Evolutionary conservation across 108 stramenopile species (phyloP), one percentile per base, ranked within the genome.

Genomic region (Pinguiococcus pyrenoidosus): DNA sequence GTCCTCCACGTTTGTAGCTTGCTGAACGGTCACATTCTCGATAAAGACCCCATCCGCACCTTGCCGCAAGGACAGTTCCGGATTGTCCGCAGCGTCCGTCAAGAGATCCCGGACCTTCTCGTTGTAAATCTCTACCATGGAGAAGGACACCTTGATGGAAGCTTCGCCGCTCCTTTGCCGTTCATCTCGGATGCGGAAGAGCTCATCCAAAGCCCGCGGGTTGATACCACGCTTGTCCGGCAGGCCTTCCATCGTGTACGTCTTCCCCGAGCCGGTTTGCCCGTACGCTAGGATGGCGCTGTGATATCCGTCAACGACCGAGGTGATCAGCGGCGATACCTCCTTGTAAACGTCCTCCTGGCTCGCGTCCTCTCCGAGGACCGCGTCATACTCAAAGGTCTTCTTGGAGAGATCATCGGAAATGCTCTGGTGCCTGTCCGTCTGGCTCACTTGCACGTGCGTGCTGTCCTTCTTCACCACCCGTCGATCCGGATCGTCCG

Each of bases 91-190:
- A n/a, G n/a, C n/a, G n/a, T n/a, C 4, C 6, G 57, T 49, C 25
- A 83, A 59, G 24, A 83, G 56, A 56, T 83, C 82, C 7, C 51
- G 36, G 8, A 83, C 54, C 29, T 56, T 73, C 42, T 83, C 78
- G 22, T 62, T 76, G 64, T 83, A 80, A 17, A 83, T 54, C 51
- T 83, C 82, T 7, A 80, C 54, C 70, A 80, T 78, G 43, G 36
- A 77, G 35, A 8, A 27, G n/a, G 41, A 45, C 48, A 18, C 17
- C 9, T 12, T 47, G 62, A 29, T 56, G 49, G 24, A 47, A 18
- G 32, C 39, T 18, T 64, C 49, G 43, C 56, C 30, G 32, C 65
- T 64, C 16, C 72, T 56, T 28, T 61, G 68, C 40, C 59, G 44
- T 18, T 71, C 71, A 21, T 65, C 42, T 26, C 79, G 47, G 26